Evolutionary conservation across 2,329 filamentous ascomycete species (phyloP), one percentile per base, ranked within the genome.

Genomic region (Shiraia bambusicola): DNA sequence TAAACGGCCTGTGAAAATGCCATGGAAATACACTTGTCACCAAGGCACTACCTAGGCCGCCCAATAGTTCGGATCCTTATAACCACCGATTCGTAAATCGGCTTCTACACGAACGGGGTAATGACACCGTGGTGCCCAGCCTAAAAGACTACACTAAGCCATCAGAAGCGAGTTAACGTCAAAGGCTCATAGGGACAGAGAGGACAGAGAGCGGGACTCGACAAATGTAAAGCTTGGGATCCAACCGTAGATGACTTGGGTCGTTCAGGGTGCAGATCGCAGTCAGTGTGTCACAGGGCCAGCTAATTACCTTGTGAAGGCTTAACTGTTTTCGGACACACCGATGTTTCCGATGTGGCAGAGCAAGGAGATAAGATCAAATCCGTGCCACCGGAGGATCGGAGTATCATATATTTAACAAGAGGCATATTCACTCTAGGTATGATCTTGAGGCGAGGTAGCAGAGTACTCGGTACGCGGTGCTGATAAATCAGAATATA

Each of bases 61-160:
- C n/a, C 17, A 26, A 13, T 16, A 27, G 19, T 28, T 33, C 31
- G 27, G 26, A n/a, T 11, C 34, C 9, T 13, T 13, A 13, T 29
- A 34, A 17, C 39, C 27, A 36, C 19, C 16, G 31, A 28, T 12
- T 16, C 31, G 25, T 17, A 28, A 27, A 28, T 4, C 17, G 19
- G 19, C 19, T 13, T 14, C 4, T 31, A 22, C 11, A 37, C 37
- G 38, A 38, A 43, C 28, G 25, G 34, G 41, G 33, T 39, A 39
- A 53, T 50, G 42, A 50, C 45, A 53, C 40, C 43, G 44, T 53
- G 44, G 46, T 45, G 25, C 12, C 41, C 41, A 47, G 48, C 46
- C 46, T 42, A 40, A 22, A 22, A 22, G 19, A 22, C 19, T 22
- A 8, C 19, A 22, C 19, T 22, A 11, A n/a, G 4, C 13, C 27